These are phyloP conservation scores for Knoxia roxburghii DNA, from an alignment of 257 asterid genomes.

Conservation along the genomic window DNA sequence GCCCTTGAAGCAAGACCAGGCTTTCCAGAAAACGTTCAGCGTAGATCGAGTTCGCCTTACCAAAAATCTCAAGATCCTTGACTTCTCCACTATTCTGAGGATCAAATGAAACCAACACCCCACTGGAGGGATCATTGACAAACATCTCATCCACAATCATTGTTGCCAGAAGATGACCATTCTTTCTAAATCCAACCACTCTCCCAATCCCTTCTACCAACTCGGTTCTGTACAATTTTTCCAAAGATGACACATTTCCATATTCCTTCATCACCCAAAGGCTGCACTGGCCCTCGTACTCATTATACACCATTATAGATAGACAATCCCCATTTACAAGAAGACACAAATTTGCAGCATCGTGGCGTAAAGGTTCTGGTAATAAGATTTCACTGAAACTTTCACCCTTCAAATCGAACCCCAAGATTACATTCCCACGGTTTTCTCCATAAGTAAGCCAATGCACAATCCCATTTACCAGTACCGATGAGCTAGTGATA, in stretches of 20 bases:
- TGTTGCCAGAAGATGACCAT: constrained; percentile 4
- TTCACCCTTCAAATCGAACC: constrained; percentile 17
- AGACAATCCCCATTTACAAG: constrained; percentile 1
- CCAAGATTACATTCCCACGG: not conserved
- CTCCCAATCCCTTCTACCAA: constrained; percentile 6
- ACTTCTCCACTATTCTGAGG: not conserved
- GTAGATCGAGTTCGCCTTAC: not conserved
- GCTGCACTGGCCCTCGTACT: no score
- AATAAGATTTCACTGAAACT: constrained; percentile 11
- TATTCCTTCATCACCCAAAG: constrained; percentile 24
- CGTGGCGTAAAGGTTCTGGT: constrained; percentile 4
- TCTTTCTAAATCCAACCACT: constrained; percentile 8
- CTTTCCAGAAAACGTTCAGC: constrained; percentile 13
- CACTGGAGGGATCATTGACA: not conserved
- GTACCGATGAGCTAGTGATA: not conserved
- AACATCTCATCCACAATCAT: not conserved
- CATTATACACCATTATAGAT: not conserved
- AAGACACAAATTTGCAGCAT: not conserved
- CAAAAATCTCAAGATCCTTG: constrained; percentile 5
- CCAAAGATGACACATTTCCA: constrained; percentile 17
- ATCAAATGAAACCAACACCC: constrained; percentile 12
- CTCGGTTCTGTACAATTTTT: not conserved
- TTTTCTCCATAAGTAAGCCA: constrained; percentile 7
- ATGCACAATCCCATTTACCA: constrained; percentile 10
- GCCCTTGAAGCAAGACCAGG: constrained; percentile 10